Evolutionary conservation across 768 basidiomycete species (phyloP).

Genomic region (Tylopilus sp.): DNA sequence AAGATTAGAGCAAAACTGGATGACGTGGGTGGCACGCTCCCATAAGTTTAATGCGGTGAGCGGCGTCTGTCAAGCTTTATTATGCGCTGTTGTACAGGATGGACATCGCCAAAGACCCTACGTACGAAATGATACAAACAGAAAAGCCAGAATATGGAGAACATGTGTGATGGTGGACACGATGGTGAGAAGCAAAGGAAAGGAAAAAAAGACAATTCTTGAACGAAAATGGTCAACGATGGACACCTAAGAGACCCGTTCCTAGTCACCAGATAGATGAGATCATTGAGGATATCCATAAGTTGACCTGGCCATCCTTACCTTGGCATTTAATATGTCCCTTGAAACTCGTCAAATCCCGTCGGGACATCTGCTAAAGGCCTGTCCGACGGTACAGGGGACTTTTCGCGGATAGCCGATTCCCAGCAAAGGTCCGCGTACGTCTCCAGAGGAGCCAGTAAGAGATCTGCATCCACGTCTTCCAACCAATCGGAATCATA

Average conservation of each 20-base stretch:
- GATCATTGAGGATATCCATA: neutral
- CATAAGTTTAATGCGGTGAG: neutral
- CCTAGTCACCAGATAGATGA: neutral
- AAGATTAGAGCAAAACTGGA: neutral
- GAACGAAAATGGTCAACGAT: constrained; percentile 10
- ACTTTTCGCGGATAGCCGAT: constrained; percentile 23
- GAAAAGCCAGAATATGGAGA: constrained; percentile 1
- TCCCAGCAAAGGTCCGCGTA: constrained; percentile 31
- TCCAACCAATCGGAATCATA: constrained; percentile 29
- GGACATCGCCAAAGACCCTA: neutral
- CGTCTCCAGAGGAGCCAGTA: constrained; percentile 26
- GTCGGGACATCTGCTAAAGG: constrained; percentile 27
- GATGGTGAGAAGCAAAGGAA: neutral
- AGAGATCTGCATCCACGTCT: constrained; percentile 26
- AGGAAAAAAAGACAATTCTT: neutral
- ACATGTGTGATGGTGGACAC: neutral
- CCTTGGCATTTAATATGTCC: constrained; percentile 13
- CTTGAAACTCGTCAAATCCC: constrained; percentile 26
- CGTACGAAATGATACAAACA: constrained; percentile 4
- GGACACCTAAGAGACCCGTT: neutral
- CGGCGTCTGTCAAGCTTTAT: neutral
- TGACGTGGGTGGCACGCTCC: neutral
- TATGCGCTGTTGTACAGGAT: constrained; percentile 1
- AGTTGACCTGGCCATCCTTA: neutral
- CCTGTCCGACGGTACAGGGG: constrained; percentile 6